Base-by-base conservation (phyloP, 2,329 filamentous ascomycete genomes). In the Fusarium devonianum region DNA sequence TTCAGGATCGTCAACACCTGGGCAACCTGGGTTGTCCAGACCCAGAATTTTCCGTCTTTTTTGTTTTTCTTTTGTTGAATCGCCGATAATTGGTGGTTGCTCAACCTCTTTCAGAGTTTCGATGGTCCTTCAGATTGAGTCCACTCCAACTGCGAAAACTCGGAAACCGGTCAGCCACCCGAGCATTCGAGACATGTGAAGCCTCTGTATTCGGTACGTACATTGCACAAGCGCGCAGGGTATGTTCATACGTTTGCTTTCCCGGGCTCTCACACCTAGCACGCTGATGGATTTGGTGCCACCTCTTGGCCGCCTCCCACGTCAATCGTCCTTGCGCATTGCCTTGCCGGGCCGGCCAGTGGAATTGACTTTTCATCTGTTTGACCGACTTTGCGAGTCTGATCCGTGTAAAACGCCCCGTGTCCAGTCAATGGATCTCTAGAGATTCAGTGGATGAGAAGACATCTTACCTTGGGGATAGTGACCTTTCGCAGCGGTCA, bases 151-250 rank as follows among this genome's bases (percentile, higher is more conserved):
- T 34, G 29, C 40, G 39, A 58, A 50, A 51, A 33, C 42, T 47
- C 54, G 46, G 51, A 44, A 55, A 40, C 38, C 51, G 48, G 43
- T 57, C 57, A 63, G 60, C 60, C 59, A 62, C 59, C 59, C 49
- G 46, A 25, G 35, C 28, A 30, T 28, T 25, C 30, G 44, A 53
- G 47, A 33, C 56, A 58, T 58, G 56, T 56, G 56, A 58, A 30
- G 55, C 38, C 33, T 52, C 35, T 26, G 35, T 41, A 48, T 42
- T 45, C 18, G 25, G 41, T 44, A 41, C 55, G 23, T 33, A 41
- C 55, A 28, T 33, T 13, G n/a, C n/a, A 43, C 46, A 49, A 37
- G 17, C 26, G 38, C 23, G 25, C 43, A 49, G 29, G 45, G 40
- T 36, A 45, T 34, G 33, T 41, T 45, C 33, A 44, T 49, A n/a